Evolutionary conservation across 257 asterid species (phyloP).

Genomic region (Solanum chmielewskii): DNA sequence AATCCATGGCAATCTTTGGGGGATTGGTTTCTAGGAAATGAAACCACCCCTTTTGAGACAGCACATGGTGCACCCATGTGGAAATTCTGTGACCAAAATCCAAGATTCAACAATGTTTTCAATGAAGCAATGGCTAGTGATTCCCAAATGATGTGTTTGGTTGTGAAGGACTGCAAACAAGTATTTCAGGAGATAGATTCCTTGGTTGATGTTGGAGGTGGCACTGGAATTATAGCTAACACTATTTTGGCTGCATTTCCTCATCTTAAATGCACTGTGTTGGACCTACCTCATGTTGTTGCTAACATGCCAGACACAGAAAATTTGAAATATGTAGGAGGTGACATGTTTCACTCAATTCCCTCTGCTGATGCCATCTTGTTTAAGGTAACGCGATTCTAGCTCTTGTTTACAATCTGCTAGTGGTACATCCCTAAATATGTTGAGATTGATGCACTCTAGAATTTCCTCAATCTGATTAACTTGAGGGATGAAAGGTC

Average conservation of each 20-base stretch:
- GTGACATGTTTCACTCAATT: slow-evolving; percentile 12
- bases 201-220: slow-evolving; percentile 3
- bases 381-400: neutral
- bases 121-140: slow-evolving; percentile 27
- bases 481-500: neutral
- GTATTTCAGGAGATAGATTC: slow-evolving; percentile 11
- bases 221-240: slow-evolving; percentile 7
- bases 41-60: slow-evolving; percentile 2
- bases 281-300: slow-evolving; percentile 11
- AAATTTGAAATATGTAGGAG: neutral
- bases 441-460: neutral
- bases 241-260: neutral
- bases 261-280: neutral
- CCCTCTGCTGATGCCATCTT: slow-evolving; percentile 8
- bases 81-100: neutral
- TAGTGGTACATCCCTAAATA: neutral
- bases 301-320: neutral
- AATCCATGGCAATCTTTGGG: slow-evolving; percentile 6
- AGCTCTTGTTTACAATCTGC: neutral
- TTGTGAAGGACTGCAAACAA: neutral
- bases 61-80: slow-evolving; percentile 1
- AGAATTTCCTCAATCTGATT: neutral
- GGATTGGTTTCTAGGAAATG: slow-evolving; percentile 9
- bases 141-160: slow-evolving; percentile 5
- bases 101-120: slow-evolving; percentile 1